Base-by-base conservation (phyloP, 345 rosid species). In the Ailanthus altissimus region DNA sequence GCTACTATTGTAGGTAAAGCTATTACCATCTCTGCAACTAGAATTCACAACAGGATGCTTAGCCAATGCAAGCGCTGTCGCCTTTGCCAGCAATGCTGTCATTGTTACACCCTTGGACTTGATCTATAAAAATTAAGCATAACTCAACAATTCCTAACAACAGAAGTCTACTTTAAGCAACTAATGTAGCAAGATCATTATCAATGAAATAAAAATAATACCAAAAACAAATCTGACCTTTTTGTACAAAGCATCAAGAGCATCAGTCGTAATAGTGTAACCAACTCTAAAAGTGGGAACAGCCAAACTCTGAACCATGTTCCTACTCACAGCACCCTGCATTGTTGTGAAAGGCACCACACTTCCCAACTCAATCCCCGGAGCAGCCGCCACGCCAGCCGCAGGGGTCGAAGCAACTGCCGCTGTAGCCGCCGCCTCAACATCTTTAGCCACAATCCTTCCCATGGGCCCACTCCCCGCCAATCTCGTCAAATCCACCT, bases 231-330 rank as follows among this genome's bases (percentile, higher is more conserved):
- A 36, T 11, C 0, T 72, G 79, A 93, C 99, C 93, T 93, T 93
- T 87, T 90, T 93, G 83, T 91, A 91, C 57, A 93, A 90, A 75
- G 94, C 91, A 85, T 94, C 99, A 66, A 96, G 94, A 5, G 92
- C 94, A 87, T 96, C 88, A 0, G 97, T 87, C 25, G 89, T 83
- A 71, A 96, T 88, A 2, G 92, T 88, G 79, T 91, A 93, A 18
- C 99, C 99, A 47, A 96, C 98, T 82, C 98, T 85, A 75, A 90
- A 96, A 21, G 97, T 90, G 0, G 99, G 99, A 81, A 96, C 97
- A 0, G 81, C 38, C 81, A 94, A 80, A 79, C 97, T 93, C 87
- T 93, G 92, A 81, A 91, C 80, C 99, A 94, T 94, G 68, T 91
- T 94, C 82, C 92, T 83, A 71, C 92, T 82, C 79, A 94, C 98